These are phyloP conservation scores for Rhizopogon sp. DNA, from an alignment of 768 basidiomycete species.

Conservation along the genomic window DNA sequence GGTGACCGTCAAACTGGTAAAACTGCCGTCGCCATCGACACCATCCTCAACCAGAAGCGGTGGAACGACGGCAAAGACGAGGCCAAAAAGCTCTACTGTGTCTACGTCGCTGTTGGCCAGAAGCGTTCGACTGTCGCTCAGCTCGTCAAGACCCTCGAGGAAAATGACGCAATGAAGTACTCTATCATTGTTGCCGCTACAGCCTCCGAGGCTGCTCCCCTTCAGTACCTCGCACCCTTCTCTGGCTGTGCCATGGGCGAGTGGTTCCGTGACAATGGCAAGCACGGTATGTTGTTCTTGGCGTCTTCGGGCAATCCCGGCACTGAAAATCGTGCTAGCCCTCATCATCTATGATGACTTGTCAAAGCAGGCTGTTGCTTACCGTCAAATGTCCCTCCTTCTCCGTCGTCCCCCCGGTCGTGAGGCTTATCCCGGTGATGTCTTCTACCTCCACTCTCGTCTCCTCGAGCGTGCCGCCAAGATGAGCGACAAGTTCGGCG, in stretches of 20 bases:
- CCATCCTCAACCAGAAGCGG: constrained; percentile 99
- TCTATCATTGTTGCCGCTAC: constrained; percentile 99
- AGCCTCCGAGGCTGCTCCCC: constrained; percentile 97
- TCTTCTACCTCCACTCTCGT: constrained; percentile 99
- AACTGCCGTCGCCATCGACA: constrained; percentile 99
- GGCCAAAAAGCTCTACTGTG: constrained; percentile 98
- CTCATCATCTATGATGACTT: constrained; percentile 99
- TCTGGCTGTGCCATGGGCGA: constrained; percentile 99
- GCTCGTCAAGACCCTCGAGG: constrained; percentile 98
- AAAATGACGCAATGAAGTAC: constrained; percentile 99
- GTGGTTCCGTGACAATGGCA: constrained; percentile 99
- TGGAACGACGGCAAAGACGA: constrained; percentile 99
- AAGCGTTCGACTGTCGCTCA: constrained; percentile 99
- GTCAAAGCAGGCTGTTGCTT: constrained; percentile 99
- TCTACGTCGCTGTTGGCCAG: constrained; percentile 99
- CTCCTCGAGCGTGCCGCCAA: constrained; percentile 99
- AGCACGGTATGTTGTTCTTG: constrained; percentile 68
- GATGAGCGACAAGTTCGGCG: constrained; percentile 99
- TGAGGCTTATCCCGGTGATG: constrained; percentile 99
- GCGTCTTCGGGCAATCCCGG: background rate
- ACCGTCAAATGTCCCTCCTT: constrained; percentile 99
- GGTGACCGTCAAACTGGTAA: constrained; percentile 99
- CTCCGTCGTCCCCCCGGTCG: constrained; percentile 99
- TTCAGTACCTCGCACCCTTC: constrained; percentile 99
- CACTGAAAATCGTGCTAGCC: constrained; percentile 38